A percentile compares a stretch with the other conserved stretches of the same genome.
These are phyloP conservation scores for Sordariomycetes sp. DNA, from an alignment of 2,329 filamentous ascomycete species.

Conservation along the genomic window DNA sequence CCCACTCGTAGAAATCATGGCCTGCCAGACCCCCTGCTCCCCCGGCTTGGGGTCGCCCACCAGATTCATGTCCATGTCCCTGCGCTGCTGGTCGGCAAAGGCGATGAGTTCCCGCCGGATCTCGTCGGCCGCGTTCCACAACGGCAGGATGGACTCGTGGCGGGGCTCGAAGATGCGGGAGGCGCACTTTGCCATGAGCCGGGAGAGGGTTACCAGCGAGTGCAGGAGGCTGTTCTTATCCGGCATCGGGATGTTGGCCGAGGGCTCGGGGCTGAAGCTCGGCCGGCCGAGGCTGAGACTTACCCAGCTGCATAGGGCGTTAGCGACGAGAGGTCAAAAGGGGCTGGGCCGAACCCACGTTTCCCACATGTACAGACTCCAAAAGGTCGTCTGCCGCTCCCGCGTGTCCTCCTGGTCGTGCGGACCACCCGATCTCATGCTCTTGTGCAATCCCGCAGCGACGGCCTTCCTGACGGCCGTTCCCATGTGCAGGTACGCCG, in stretches of 20 bases:
- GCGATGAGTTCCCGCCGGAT: conserved; percentile 15
- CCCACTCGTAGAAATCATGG: conserved; percentile 24
- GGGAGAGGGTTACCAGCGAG: conserved; percentile 19
- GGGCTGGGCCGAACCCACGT: conserved; percentile 16
- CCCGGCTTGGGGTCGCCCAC: conserved; percentile 20
- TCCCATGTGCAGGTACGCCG: conserved; percentile 24
- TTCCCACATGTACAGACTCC: conserved; percentile 25
- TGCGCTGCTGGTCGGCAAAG: conserved; percentile 15
- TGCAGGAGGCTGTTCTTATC: conserved; percentile 21
- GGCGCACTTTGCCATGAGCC: conserved; percentile 23
- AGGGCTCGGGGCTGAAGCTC: conserved; percentile 21
- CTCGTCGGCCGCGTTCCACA: conserved; percentile 18
- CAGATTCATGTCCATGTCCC: conserved; percentile 18
- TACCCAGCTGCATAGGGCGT: conserved; percentile 19
- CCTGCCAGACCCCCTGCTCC: conserved; percentile 23
- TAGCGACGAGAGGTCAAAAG: not conserved
- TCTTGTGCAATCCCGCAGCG: conserved; percentile 27
- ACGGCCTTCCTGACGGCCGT: conserved; percentile 25
- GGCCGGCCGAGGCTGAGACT: conserved; percentile 27
- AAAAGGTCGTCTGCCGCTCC: conserved; percentile 17
- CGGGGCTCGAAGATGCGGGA: conserved; percentile 24
- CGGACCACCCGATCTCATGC: conserved; percentile 15
- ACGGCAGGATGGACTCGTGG: conserved; percentile 20
- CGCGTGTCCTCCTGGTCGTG: conserved; percentile 18
- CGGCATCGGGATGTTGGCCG: conserved; percentile 20